A percentile compares a stretch with the other conserved stretches of the same genome.
Conservation (phyloP, 2,329 filamentous ascomycete genomes). For the Fusarium sacchari region DNA sequence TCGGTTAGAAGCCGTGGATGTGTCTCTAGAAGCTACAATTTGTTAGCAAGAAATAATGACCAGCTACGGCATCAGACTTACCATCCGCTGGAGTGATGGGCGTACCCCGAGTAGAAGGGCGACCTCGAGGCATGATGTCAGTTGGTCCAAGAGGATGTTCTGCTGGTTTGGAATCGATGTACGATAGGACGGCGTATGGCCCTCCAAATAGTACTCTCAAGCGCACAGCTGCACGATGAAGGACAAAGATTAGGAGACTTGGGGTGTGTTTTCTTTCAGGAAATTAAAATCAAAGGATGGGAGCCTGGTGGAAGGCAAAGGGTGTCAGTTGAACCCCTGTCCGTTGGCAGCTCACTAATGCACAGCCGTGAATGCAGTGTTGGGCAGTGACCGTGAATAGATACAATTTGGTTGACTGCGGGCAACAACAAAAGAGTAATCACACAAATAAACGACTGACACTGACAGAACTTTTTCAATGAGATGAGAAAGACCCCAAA, state of each 20-base stretch:
- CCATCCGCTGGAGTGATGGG: constrained; percentile 29
- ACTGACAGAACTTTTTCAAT: constrained; percentile 1
- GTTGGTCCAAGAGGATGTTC: not conserved
- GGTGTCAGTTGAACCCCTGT: constrained; percentile 22
- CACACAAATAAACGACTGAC: not conserved
- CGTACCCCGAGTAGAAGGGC: constrained; percentile 38
- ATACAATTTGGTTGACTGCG: constrained; percentile 8
- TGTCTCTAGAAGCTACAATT: constrained; percentile 28
- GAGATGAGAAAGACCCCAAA: not conserved
- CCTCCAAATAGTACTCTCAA: not conserved
- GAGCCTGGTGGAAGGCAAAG: not conserved
- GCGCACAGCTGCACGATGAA: not conserved
- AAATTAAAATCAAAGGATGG: not conserved
- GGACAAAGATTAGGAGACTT: not conserved
- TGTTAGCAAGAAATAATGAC: constrained; percentile 4
- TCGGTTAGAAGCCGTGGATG: constrained; percentile 30
- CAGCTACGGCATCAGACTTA: not conserved
- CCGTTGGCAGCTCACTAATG: constrained; percentile 25
- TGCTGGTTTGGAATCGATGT: not conserved
- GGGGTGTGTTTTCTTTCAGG: not conserved
- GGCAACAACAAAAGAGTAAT: constrained; percentile 12
- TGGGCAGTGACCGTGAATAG: constrained; percentile 17
- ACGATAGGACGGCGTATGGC: not conserved
- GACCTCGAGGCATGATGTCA: constrained; percentile 46
- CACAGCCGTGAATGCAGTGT: constrained; percentile 20